These are phyloP conservation scores for Cytospora mali DNA, from an alignment of 2,329 filamentous ascomycete species.

Conservation along the genomic window DNA sequence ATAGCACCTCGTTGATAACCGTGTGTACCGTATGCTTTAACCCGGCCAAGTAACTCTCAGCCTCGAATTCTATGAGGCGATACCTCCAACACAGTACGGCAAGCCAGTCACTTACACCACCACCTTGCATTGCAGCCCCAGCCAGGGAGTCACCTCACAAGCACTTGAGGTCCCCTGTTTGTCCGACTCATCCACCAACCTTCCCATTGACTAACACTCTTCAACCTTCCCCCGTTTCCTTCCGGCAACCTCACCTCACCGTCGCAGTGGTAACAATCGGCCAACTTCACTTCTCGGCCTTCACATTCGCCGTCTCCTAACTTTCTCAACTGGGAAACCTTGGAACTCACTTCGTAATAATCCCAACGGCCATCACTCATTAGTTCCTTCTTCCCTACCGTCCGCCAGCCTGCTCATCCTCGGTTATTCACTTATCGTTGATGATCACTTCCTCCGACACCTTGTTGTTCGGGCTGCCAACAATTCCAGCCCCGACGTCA, in stretches of 20 bases:
- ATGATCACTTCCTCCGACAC: constrained; percentile 14
- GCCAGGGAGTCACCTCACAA: constrained; percentile 20
- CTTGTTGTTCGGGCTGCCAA: constrained; percentile 21
- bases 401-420: background rate
- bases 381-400: constrained; percentile 12
- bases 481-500: constrained; percentile 8
- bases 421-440: constrained; percentile 19
- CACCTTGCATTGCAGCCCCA: background rate
- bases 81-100: constrained; percentile 8
- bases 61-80: background rate
- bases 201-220: constrained; percentile 9
- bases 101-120: constrained; percentile 10
- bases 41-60: constrained; percentile 5
- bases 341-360: background rate
- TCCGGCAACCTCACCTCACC: background rate
- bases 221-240: background rate
- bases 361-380: constrained; percentile 5
- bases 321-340: background rate
- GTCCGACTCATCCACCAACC: constrained; percentile 22
- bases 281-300: constrained; percentile 5
- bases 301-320: background rate
- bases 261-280: background rate
- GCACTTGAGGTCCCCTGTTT: constrained; percentile 11
- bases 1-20: no score
- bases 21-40: background rate